A percentile compares a stretch with the other conserved stretches of the same genome.
phyloP scores from a whole-genome alignment of 2,329 filamentous ascomycete genomes.

The Paraphaeosphaeria minitans region DNA sequence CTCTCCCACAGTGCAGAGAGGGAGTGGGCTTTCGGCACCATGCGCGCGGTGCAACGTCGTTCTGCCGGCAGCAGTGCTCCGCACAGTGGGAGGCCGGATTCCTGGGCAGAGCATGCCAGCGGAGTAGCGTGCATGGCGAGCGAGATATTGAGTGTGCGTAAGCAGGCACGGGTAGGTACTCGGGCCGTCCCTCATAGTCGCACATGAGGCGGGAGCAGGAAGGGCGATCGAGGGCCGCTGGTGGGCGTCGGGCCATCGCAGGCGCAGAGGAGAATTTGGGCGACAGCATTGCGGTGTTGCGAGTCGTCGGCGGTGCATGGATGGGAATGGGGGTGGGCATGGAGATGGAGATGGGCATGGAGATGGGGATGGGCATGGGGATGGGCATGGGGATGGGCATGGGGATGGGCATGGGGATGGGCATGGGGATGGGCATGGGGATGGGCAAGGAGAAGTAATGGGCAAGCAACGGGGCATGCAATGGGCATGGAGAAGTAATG shows the following conservation, averaged over 20 bases:
- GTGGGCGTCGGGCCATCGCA: no score
- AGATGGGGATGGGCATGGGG: no score
- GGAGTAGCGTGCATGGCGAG: conserved; percentile 20
- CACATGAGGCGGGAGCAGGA: conserved; percentile 12
- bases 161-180: conserved; percentile 19
- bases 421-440: conserved; percentile 8
- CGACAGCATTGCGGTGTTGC: not conserved
- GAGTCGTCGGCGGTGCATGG: not conserved
- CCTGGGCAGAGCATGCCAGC: not conserved
- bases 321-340: no score
- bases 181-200: conserved; percentile 16
- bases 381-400: no score
- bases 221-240: not conserved
- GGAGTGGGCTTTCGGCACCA: not conserved
- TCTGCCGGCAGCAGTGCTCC: no score
- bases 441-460: no score
- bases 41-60: no score
- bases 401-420: not conserved
- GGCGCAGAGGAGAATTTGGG: no score
- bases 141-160: conserved; percentile 31
- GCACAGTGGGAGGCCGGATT: no score
- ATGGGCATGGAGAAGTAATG: no score
- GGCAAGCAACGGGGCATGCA: no score
- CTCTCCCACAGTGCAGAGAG: not conserved
- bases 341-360: not conserved